phyloP scores from a whole-genome alignment of 257 asterid species.

The Paulownia fortunei region DNA sequence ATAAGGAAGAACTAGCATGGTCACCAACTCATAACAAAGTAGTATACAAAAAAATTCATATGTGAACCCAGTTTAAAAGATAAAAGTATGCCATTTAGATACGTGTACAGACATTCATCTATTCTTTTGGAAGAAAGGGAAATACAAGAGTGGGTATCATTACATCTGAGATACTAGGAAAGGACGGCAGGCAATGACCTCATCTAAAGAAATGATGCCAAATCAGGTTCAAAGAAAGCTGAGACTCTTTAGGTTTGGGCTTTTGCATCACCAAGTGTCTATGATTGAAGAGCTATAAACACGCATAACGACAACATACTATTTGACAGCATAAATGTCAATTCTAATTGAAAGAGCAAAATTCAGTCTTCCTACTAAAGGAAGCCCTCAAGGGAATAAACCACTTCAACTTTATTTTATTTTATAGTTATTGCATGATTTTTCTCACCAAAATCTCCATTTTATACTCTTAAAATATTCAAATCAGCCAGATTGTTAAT shows the following conservation, averaged over 20 bases:
- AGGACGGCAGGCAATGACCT: background rate
- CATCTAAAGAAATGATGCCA: background rate
- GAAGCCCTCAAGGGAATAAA: background rate
- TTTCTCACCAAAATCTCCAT: background rate
- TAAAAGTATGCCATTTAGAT: background rate
- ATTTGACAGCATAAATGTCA: background rate
- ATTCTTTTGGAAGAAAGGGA: slow-evolving; percentile 1
- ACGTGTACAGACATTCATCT: background rate
- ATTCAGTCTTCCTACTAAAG: background rate
- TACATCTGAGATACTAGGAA: background rate
- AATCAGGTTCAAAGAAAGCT: background rate
- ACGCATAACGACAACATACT: background rate
- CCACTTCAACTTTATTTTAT: background rate
- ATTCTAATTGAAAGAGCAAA: background rate
- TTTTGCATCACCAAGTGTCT: background rate
- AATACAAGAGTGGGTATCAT: background rate
- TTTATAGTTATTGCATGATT: background rate
- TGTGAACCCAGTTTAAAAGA: background rate
- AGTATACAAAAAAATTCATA: background rate
- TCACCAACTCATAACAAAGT: slow-evolving; percentile 7
- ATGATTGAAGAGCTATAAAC: background rate
- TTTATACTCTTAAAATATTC: background rate
- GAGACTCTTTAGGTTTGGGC: background rate
- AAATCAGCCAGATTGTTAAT: background rate
- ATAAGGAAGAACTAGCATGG: slow-evolving; percentile 9